Evolutionary conservation across 768 basidiomycete species (phyloP), one percentile per base, ranked within the genome.

Genomic region (Lentinula boryana): DNA sequence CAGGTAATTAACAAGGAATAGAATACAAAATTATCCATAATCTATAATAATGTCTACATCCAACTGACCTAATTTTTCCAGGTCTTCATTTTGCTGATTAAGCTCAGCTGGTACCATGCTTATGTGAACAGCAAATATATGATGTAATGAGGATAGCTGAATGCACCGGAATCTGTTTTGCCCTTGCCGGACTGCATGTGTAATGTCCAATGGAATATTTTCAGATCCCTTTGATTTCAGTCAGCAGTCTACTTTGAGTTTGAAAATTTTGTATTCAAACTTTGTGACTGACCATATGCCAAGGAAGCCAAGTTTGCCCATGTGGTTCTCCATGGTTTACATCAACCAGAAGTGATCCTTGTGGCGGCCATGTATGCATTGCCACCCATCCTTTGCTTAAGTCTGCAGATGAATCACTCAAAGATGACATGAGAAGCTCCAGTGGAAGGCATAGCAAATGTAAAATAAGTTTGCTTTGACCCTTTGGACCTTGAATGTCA

Each of bases 161-260:
- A 84, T 78, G 58, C 84, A 75, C 40, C 78, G 75, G 57, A 86
- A 68, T 4, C 72, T 67, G 67, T 85, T 86, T 41, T 62, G 68
- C 8, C 84, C 84, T 44, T 75, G 71, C 35, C 63, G 70, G 1
- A 84, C 64, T 61, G 67, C 70, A 3, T 71, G 50, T 43, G 81
- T 79, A 50, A 84, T 70, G 51, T 82, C 74, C 21, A 80, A 58
- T 40, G 75, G 67, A 40, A 64, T 33, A 18, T 63, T 63, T 13
- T 36, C 57, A 49, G 67, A 63, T 53, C 70, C 72, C 78, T 71
- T 35, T 53, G 60, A 50, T 12, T 48, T 27, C 58, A 40, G 32
- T 32, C 13, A 58, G n/a, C n/a, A 43, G 16, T 27, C 40, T 23
- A 31, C 23, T 23, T 27, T n/a, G 46, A 3, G 5, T 16, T 7